Evolutionary conservation across 768 basidiomycete species (phyloP).

Genomic region (Collybia nuda): DNA sequence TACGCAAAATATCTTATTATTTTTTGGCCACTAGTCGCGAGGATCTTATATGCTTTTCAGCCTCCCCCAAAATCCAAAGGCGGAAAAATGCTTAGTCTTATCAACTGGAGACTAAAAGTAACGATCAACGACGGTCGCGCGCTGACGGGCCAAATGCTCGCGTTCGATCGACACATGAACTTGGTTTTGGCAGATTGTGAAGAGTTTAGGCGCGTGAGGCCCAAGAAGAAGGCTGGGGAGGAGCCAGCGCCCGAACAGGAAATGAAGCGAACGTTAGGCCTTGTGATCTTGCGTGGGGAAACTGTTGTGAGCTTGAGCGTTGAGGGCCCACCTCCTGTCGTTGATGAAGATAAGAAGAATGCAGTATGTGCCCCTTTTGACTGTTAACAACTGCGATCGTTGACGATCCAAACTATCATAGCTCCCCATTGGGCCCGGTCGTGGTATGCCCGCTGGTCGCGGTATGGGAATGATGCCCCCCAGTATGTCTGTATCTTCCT

Average conservation of each 20-base stretch:
- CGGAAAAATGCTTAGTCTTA: constrained; percentile 95
- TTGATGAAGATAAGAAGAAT: constrained; percentile 88
- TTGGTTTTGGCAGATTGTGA: constrained; percentile 97
- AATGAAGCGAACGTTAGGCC: constrained; percentile 94
- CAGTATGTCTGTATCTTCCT: constrained; percentile 43
- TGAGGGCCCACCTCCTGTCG: constrained; percentile 91
- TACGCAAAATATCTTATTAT: constrained; percentile 20
- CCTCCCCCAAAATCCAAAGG: constrained; percentile 97
- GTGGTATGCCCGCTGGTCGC: constrained; percentile 94
- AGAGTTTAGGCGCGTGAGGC: constrained; percentile 90
- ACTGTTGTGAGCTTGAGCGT: constrained; percentile 94
- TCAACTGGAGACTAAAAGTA: constrained; percentile 97
- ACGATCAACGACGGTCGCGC: constrained; percentile 97
- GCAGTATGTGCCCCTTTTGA: constrained; percentile 47
- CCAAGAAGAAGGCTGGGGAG: constrained; percentile 88
- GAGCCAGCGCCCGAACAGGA: constrained; percentile 83
- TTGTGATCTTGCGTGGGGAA: constrained; percentile 96
- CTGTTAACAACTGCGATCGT: background rate
- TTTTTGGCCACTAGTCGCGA: too few species aligned
- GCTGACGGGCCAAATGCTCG: constrained; percentile 97
- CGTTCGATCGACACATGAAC: constrained; percentile 99
- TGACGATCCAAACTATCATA: constrained; percentile 27
- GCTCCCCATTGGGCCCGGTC: constrained; percentile 88
- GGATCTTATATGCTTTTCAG: constrained; percentile 36
- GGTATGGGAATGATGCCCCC: constrained; percentile 96